phyloP scores from a whole-genome alignment of 139 green algal genomes.

The Tetradesmus obliquus region DNA sequence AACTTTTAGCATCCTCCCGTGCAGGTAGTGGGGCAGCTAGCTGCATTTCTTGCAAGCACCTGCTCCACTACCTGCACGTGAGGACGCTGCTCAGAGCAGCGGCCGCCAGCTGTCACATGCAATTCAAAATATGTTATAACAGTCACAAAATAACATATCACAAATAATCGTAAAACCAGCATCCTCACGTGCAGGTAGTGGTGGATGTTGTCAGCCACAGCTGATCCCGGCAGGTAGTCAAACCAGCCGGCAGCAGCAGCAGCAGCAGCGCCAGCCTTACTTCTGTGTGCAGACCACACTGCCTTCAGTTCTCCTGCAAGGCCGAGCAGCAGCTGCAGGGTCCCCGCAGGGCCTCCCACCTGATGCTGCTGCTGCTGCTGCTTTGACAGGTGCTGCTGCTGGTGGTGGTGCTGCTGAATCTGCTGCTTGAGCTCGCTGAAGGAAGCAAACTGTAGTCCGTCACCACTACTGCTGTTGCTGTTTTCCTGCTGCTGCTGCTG shows the following conservation, averaged over 20 bases:
- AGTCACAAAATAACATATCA: no score
- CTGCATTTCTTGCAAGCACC: no score
- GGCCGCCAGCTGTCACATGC: no score
- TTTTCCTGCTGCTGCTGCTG: not conserved
- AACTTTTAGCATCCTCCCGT: no score
- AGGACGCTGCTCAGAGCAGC: no score
- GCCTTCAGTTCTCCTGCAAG: not conserved
- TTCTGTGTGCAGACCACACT: not conserved
- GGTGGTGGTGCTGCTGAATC: not conserved
- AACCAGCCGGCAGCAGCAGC: conserved; percentile 6
- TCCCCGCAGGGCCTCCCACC: not conserved
- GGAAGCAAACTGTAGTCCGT: not conserved
- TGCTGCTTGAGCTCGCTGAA: not conserved
- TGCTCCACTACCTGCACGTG: no score
- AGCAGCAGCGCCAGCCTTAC: not conserved
- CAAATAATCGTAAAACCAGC: no score
- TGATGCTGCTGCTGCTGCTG: conserved; percentile 11
- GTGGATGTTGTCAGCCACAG: conserved; percentile 9
- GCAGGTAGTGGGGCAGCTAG: no score
- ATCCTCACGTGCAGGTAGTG: conserved; percentile 30
- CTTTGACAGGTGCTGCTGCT: conserved; percentile 17
- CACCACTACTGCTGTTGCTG: no score
- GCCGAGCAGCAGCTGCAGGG: not conserved
- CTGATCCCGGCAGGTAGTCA: conserved; percentile 32
- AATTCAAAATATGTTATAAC: no score